Base-by-base conservation (phyloP, 257 asterid genomes). In the Salvia hispanica region DNA sequence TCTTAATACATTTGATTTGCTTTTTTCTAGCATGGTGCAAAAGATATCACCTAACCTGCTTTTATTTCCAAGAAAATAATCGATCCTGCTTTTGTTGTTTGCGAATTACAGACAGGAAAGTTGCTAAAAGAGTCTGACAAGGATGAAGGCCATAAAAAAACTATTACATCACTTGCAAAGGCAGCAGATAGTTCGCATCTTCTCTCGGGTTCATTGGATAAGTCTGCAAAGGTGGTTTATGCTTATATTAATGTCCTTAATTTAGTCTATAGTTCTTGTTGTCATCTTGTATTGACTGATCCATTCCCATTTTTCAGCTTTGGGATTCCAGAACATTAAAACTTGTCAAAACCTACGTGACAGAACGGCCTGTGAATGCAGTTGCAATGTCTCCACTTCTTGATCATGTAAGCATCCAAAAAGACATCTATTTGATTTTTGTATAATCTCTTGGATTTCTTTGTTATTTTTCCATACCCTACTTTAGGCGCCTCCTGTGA, bases 381-480 rank as follows among this genome's bases (percentile, higher is more conserved):
- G 99, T 93, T 62, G 66, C 94, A 18, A 84, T 93, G 97, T 93
- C 99, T 33, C 97, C 99, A 0, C 85, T 90, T 70, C 94, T 90
- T 43, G 78, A 90, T 65, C 97, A 93, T 76, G 99, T 93, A 86
- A 77, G 96, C 44, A 14, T 11, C 21, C 34, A 28, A 70, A 37
- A 14, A 37, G 58, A 42, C 57, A n/a, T 58, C 16, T 3, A 42
- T 11, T 44, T 12, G 34, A 21, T 64, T 58, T 39, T 58, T 36
- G 9, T 64, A 12, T 11, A 7, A 14, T n/a, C 3, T 45, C 34
- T 28, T 31, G 6, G 56, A 13, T 36, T 28, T 28, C 15, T 36
- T 4, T 9, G 28, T 36, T 18, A 25, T 54, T 3, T 59, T 8
- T 52, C 13, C 13, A 0, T 9, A 25, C 47, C 40, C 43, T 25